Evolutionary conservation across 2,329 filamentous ascomycete genomes (phyloP).

Genomic region (Fonsecaea pedrosoi): DNA sequence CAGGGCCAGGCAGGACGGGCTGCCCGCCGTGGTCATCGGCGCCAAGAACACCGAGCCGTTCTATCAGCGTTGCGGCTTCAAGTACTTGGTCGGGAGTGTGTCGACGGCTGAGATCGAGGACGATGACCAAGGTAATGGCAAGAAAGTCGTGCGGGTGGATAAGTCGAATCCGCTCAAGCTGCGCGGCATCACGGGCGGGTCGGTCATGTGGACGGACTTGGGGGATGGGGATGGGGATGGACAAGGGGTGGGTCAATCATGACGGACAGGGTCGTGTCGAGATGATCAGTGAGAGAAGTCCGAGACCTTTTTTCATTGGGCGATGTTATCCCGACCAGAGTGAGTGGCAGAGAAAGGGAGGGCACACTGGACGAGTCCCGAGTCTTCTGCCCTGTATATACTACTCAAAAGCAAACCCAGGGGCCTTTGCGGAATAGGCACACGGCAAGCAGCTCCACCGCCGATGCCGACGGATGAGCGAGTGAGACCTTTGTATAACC

Average conservation of each 20-base stretch:
- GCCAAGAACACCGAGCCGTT: constrained; percentile 25
- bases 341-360: too few species aligned
- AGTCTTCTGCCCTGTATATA: too few species aligned
- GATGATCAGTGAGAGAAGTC: not conserved
- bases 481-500: too few species aligned
- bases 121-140: not conserved
- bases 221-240: not conserved
- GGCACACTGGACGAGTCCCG: too few species aligned
- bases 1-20: constrained; percentile 24
- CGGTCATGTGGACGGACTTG: constrained; percentile 22
- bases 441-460: too few species aligned
- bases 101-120: constrained; percentile 1
- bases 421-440: too few species aligned
- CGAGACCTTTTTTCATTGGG: not conserved
- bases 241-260: not conserved
- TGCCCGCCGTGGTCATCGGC: constrained; percentile 26
- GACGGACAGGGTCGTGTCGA: not conserved
- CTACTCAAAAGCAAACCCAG: too few species aligned
- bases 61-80: constrained; percentile 26
- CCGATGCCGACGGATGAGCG: too few species aligned
- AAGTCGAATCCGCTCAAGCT: constrained; percentile 23
- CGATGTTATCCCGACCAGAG: too few species aligned
- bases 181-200: constrained; percentile 23
- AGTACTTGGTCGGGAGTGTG: constrained; percentile 12
- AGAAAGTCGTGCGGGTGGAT: not conserved